phyloP scores from a whole-genome alignment of 163 green algal genomes.

The Volvox carteri region DNA sequence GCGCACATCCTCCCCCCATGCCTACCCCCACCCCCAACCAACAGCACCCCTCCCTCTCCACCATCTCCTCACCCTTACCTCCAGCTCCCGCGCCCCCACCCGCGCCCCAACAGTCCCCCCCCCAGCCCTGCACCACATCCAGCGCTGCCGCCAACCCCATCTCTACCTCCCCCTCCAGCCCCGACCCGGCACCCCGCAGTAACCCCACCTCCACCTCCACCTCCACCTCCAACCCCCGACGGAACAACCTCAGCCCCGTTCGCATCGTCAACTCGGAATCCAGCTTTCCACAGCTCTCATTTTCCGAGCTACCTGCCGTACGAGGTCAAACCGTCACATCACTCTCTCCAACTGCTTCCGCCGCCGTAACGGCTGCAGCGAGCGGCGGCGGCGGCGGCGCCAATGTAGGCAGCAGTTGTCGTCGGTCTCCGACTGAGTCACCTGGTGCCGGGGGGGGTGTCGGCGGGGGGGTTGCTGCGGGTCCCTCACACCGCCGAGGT shows the following conservation, averaged over 20 bases:
- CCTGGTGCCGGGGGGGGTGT: background rate
- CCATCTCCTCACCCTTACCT: background rate
- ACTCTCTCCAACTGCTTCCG: background rate
- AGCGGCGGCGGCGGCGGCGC: background rate
- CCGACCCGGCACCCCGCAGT: background rate
- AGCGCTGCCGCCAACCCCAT: background rate
- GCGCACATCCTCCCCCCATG: background rate
- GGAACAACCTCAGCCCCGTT: background rate
- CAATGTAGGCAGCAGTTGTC: background rate
- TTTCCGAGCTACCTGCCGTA: background rate
- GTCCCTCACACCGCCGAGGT: background rate
- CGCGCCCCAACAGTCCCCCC: background rate
- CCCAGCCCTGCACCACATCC: background rate
- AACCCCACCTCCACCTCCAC: background rate
- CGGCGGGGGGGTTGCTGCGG: background rate
- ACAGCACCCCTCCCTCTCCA: background rate
- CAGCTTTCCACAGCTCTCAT: constrained; percentile 2
- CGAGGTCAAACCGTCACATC: constrained; percentile 6
- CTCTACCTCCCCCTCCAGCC: background rate
- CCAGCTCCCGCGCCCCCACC: background rate
- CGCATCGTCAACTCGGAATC: background rate
- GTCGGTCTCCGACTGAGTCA: background rate
- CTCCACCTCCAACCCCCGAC: background rate
- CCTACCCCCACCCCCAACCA: background rate
- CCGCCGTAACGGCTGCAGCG: background rate